phyloP scores from a whole-genome alignment of 495 filamentous ascomycete genomes.

The Chaetomium tenue region DNA sequence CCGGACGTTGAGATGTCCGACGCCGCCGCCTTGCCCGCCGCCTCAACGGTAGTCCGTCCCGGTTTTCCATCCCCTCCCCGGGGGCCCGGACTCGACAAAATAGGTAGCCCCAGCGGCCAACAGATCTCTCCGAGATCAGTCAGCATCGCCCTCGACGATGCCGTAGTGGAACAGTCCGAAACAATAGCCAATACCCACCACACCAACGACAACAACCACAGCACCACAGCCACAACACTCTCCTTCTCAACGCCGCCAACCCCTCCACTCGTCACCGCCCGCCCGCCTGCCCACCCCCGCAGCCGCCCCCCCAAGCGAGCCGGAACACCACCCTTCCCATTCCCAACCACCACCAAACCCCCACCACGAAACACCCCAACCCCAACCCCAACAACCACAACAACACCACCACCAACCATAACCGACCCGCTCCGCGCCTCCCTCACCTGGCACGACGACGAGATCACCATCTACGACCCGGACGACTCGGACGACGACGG shows the following conservation, averaged over 20 bases:
- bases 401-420: conserved; percentile 33
- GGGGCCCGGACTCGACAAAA: neutral
- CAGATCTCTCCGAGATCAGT: conserved; percentile 16
- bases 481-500: conserved; percentile 73
- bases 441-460: conserved; percentile 78
- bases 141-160: conserved; percentile 33
- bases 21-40: conserved; percentile 17
- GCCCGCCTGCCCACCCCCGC: conserved; percentile 34
- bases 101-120: neutral
- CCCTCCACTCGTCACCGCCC: conserved; percentile 18
- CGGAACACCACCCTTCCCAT: conserved; percentile 43
- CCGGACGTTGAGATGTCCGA: conserved; percentile 28
- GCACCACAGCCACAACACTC: conserved; percentile 9
- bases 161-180: conserved; percentile 33
- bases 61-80: neutral
- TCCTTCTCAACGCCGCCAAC: conserved; percentile 8
- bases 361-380: conserved; percentile 3
- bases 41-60: neutral
- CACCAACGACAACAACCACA: conserved; percentile 5
- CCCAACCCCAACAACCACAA: neutral
- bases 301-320: conserved; percentile 33
- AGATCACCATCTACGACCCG: conserved; percentile 79
- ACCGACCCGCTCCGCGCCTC: conserved; percentile 53
- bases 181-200: conserved; percentile 19
- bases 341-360: neutral